Percentiles rank a stretch among this genome's conserved stretches.
phyloP scores from a whole-genome alignment of 169 alveolate species.

The Plasmodium vivax region DNA sequence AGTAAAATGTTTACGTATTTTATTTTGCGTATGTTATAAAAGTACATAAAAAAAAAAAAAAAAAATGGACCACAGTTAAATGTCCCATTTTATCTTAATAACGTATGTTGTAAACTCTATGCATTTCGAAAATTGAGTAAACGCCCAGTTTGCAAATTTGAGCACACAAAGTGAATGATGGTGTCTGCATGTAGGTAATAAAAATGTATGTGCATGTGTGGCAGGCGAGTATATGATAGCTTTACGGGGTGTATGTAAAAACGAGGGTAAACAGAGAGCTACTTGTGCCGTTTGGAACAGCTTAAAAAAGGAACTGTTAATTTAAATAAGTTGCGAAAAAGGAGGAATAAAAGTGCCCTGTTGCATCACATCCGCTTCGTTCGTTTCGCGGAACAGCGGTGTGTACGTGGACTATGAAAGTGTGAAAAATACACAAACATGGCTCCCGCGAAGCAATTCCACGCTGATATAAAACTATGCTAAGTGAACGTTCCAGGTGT shows the following conservation, averaged over 20 bases:
- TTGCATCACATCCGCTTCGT: background rate
- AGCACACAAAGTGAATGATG: background rate
- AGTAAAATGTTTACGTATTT: background rate
- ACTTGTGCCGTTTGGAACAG: background rate
- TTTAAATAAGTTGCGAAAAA: background rate
- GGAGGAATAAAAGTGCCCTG: background rate
- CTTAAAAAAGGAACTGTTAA: background rate
- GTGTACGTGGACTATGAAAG: background rate
- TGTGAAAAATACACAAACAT: background rate
- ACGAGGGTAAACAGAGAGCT: background rate
- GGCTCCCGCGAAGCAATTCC: background rate
- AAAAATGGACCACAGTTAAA: background rate
- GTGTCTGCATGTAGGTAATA: background rate
- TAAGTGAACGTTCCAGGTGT: background rate
- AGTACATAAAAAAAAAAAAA: background rate
- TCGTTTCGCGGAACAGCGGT: background rate
- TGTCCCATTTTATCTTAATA: background rate
- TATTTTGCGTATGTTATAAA: background rate
- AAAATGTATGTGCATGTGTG: background rate
- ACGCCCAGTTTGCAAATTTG: background rate
- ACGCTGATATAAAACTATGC: background rate
- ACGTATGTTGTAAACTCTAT: background rate
- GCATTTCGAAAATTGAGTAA: background rate
- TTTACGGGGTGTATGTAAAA: background rate
- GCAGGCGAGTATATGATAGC: background rate